These are phyloP conservation scores for Lepidium sativum DNA, from an alignment of 345 rosid genomes.

Conservation along the genomic window DNA sequence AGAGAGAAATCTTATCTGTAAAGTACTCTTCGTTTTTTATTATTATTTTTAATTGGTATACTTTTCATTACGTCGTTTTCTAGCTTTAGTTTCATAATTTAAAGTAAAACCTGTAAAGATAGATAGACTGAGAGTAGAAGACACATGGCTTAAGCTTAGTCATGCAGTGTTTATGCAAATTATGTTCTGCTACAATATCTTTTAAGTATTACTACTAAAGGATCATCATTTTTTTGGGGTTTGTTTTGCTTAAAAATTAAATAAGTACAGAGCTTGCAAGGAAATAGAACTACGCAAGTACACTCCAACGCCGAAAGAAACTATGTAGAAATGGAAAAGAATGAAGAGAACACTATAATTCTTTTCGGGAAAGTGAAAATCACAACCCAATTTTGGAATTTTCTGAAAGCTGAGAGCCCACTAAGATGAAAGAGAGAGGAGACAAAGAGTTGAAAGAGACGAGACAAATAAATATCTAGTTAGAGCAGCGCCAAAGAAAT, in stretches of 20 bases:
- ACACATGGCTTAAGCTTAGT: too few species aligned
- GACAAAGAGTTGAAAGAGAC: slow-evolving; percentile 2
- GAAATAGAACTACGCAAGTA: slow-evolving; percentile 8
- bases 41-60: too few species aligned
- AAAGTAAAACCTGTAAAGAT: too few species aligned
- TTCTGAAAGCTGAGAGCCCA: slow-evolving; percentile 2
- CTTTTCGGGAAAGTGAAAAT: slow-evolving; percentile 2
- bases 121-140: too few species aligned
- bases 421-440: not conserved
- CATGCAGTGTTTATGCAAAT: too few species aligned
- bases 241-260: not conserved
- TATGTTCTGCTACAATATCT: not conserved
- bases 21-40: too few species aligned
- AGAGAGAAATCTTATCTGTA: too few species aligned
- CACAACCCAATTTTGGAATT: slow-evolving; percentile 5
- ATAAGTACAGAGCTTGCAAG: not conserved
- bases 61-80: too few species aligned
- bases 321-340: not conserved
- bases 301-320: not conserved
- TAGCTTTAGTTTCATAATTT: too few species aligned
- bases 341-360: not conserved
- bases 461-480: not conserved
- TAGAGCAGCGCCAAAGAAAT: too few species aligned
- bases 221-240: not conserved
- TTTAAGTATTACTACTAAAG: not conserved